Evolutionary conservation across 257 asterid species (phyloP).

Genomic region (Nicotiana sylvestris): DNA sequence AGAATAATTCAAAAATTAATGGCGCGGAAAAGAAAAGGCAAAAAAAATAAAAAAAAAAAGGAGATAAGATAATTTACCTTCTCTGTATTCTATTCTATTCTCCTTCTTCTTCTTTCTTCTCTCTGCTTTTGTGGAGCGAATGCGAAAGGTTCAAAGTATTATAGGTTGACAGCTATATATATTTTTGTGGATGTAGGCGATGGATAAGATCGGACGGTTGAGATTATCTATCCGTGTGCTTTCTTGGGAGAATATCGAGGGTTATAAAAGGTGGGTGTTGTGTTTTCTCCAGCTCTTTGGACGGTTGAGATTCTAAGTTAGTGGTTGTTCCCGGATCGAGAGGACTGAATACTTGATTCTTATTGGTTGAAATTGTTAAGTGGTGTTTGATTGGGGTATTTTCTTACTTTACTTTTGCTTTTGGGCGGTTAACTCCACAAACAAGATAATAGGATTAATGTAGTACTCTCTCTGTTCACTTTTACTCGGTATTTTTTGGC

Average conservation of each 20-base stretch:
- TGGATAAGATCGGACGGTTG: slow-evolving; percentile 42
- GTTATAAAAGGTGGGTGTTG: slow-evolving; percentile 27
- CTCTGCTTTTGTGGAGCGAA: slow-evolving; percentile 4
- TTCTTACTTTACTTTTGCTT: neutral
- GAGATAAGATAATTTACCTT: neutral
- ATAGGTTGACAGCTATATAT: slow-evolving; percentile 30
- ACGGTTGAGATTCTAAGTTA: slow-evolving; percentile 42
- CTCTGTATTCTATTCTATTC: too few species aligned
- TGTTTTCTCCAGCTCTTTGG: slow-evolving; percentile 42
- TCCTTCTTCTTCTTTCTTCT: neutral
- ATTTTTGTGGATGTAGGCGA: slow-evolving; percentile 11
- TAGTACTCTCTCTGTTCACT: too few species aligned
- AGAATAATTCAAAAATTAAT: neutral
- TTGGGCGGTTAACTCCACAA: neutral
- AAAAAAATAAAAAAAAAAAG: too few species aligned
- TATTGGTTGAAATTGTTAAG: slow-evolving; percentile 31
- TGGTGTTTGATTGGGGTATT: neutral
- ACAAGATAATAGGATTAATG: neutral
- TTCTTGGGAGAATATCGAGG: slow-evolving; percentile 39
- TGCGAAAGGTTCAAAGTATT: neutral
- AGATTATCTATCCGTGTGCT: slow-evolving; percentile 33
- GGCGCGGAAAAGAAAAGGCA: neutral
- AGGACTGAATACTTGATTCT: neutral
- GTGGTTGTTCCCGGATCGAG: slow-evolving; percentile 37
- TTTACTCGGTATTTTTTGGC: too few species aligned